Evolutionary conservation across 2,329 filamentous ascomycete species (phyloP), one percentile per base, ranked within the genome.

Genomic region (Diaporthe sp.): DNA sequence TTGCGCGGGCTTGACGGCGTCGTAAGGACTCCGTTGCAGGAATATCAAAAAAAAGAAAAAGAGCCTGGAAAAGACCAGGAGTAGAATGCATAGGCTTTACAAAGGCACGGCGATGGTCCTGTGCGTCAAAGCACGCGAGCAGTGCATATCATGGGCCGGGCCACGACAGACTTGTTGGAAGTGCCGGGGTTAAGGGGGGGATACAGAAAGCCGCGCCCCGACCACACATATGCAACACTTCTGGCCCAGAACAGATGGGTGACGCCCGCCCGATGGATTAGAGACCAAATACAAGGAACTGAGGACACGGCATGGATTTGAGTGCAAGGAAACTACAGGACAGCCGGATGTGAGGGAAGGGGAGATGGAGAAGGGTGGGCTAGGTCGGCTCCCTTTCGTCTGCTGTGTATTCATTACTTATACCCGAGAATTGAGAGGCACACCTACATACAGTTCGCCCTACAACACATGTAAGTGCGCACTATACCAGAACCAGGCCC

Each of bases 281-380:
- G 34, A 34, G 34, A 7, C 34, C 34, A 34, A 9, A 34, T 34
- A 34, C 34, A 34, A 34, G 34, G 34, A 34, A 34, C 8, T 34
- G 34, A 8, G 7, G 34, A 34, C 34, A 34, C 34, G 34, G 34
- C 34, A 34, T 34, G 34, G 34, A 34, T 34, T 34, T 34, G 34
- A 34, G 34, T 34, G 34, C 34, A 34, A 34, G 34, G 34, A 34
- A 34, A 34, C 34, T 34, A 34, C 34, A 34, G 34, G 34, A 34
- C 6, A 34, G 34, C 34, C 34, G 34, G 1, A 34, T 34, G 34
- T 34, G 34, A 34, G 34, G 34, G 34, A 34, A 34, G 34, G 34
- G 34, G 1, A 34, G 34, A 34, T 34, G 34, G 22, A 28, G 3
- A 28, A 22, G 79, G 78, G 78, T 77, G 76, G 42, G 60, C 78